These are phyloP conservation scores for Turritis glabra DNA, from an alignment of 345 rosid species.

Conservation along the genomic window DNA sequence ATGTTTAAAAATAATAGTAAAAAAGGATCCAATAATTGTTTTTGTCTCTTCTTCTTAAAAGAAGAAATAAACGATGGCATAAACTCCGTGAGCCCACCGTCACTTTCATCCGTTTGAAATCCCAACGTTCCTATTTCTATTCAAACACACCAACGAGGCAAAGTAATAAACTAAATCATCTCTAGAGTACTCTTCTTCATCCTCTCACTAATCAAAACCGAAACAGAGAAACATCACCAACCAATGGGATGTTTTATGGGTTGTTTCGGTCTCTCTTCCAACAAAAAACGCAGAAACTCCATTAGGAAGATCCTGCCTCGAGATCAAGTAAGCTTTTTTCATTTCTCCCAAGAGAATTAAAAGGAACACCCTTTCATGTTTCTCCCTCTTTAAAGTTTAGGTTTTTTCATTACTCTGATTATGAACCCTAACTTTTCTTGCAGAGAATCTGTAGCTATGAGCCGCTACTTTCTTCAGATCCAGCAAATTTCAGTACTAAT, in stretches of 20 bases:
- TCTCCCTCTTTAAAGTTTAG: not conserved
- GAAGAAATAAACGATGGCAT: conserved; percentile 23
- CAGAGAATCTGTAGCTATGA: conserved; percentile 53
- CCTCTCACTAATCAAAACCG: not conserved
- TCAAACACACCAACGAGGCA: conserved; percentile 27
- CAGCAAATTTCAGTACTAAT: conserved; percentile 33
- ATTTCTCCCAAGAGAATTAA: not conserved
- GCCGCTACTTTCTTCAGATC: conserved; percentile 54
- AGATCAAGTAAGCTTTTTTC: conserved; percentile 47
- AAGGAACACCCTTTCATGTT: not conserved
- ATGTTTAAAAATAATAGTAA: too few species aligned
- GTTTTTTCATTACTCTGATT: not conserved
- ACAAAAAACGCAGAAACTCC: conserved; percentile 54
- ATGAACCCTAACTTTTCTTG: not conserved
- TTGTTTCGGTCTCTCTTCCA: conserved; percentile 76
- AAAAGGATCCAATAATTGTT: not conserved
- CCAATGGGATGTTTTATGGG: conserved; percentile 84
- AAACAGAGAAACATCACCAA: conserved; percentile 23
- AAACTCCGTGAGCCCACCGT: conserved; percentile 44
- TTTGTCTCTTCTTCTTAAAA: conserved; percentile 28
- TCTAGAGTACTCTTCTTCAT: not conserved
- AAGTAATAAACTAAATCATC: not conserved
- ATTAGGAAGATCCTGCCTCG: conserved; percentile 49
- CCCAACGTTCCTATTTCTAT: conserved; percentile 74
- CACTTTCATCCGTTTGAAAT: conserved; percentile 34